Evolutionary conservation across 495 filamentous ascomycete genomes (phyloP).

Genomic region (Penicillium nucicola): DNA sequence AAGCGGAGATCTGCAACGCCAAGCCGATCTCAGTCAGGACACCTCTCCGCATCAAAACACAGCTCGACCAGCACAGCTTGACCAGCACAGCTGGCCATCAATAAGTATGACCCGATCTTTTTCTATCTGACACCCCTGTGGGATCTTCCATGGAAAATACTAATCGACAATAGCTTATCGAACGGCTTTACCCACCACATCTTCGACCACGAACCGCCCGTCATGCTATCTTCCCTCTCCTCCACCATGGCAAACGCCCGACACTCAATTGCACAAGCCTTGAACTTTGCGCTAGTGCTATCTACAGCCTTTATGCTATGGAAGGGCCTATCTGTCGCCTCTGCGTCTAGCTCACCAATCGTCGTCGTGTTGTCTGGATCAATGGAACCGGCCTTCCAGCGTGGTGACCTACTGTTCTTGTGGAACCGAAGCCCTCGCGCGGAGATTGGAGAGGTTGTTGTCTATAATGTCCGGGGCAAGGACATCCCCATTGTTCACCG

Average conservation of each 20-base stretch:
- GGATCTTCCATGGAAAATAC: not conserved
- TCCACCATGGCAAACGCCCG: constrained; percentile 66
- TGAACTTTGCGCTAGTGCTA: constrained; percentile 94
- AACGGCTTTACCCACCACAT: not conserved
- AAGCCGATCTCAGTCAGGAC: constrained; percentile 21
- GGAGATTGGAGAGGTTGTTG: constrained; percentile 83
- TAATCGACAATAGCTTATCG: not conserved
- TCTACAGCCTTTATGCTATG: constrained; percentile 94
- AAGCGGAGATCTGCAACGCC: constrained; percentile 4
- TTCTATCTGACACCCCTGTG: not conserved
- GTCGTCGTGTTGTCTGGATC: constrained; percentile 92
- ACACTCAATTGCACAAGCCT: constrained; percentile 79
- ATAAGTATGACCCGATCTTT: not conserved
- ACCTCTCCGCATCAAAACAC: constrained; percentile 31
- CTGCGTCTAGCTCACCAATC: constrained; percentile 87
- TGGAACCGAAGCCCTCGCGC: constrained; percentile 78
- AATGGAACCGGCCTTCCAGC: constrained; percentile 97
- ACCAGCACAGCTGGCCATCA: constrained; percentile 6
- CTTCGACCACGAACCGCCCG: constrained; percentile 19
- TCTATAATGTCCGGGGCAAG: constrained; percentile 45
- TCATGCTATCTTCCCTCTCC: constrained; percentile 71
- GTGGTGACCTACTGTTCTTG: constrained; percentile 87
- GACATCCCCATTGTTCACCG: constrained; percentile 28
- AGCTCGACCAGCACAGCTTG: constrained; percentile 7
- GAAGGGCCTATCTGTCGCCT: constrained; percentile 87